Evolutionary conservation across 2,329 filamentous ascomycete species (phyloP), one percentile per base, ranked within the genome.

Genomic region (Alternaria angustiovoidea): DNA sequence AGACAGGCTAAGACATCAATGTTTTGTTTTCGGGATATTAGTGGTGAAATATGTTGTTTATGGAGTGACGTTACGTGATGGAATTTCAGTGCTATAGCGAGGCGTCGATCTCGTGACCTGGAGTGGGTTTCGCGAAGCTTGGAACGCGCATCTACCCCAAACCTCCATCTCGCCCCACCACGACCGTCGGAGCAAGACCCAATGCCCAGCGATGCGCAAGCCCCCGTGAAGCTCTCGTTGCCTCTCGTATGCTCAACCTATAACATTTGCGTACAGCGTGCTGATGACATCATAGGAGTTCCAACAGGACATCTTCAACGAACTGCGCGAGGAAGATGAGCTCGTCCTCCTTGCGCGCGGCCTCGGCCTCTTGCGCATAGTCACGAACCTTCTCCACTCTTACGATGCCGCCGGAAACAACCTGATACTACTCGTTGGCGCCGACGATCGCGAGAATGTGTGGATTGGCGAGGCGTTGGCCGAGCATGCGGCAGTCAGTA

Each of bases 361-460:
- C 69, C 89, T 99, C 48, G 95, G 95, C 70, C 89, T 98, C 46
- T 87, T 97, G 77, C 92, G 93, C 68, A 87, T 99, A 58, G 87
- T 97, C 73, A 96, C 93, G n/a, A 99, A 98, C 76, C 87, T 99
- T 39, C 87, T 99, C 28, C 95, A 99, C 80, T 94, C 94, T 20
- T 97, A 97, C 81, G 95, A 99, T 85, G 94, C 93, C 1, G 93
- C 93, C 4, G 95, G 95, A 14, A 96, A 95, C 80, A 98, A 96
- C 74, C 83, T 99, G 55, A 89, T 99, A 49, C 84, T 99, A 44
- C 81, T 99, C 20, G 88, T 98, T 42, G 94, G 93, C 9, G 94
- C 95, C 36, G 91, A 95, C 61, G 93, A 97, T 34, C 88, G 92
- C 61, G 95, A 99, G 75, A 97, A 97, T 87, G 89, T 90, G 57